Evolutionary conservation across 2,329 filamentous ascomycete genomes (phyloP), one percentile per base, ranked within the genome.

Genomic region (Chaetomium strumarium): DNA sequence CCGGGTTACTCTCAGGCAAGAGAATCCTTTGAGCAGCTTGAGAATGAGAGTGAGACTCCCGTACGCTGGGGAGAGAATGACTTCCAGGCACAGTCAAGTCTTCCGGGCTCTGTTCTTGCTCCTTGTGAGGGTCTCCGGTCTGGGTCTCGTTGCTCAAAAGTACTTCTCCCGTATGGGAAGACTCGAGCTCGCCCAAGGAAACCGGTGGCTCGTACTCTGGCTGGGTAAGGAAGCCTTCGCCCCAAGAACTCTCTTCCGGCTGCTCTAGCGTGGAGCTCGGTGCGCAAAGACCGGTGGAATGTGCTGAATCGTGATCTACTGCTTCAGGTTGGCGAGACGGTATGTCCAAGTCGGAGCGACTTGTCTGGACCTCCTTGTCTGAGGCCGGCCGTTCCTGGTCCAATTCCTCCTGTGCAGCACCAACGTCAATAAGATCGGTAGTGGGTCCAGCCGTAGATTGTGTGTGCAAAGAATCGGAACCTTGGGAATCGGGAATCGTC

Each of bases 401-500:
- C n/a, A n/a, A n/a, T 36, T 40, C 40, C 17, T 36, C 14, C 12
- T 5, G 17, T 20, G 19, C 39, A 14, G 5, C 19, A 9, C 10
- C 39, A 11, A 17, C 31, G 5, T 17, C 37, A 14, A 14, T 6
- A 37, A 13, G 5, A 29, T 33, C 17, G 30, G 34, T 16, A 2
- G 11, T 19, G 0, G 42, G 43, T 17, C 30, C 39, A 10, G 33
- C 16, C 12, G 48, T 49, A 13, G 37, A 47, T 12, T 53, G 44
- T 8, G 56, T 57, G 29, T 33, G 51, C 57, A 56, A 30, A 6
- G 51, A 56, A 20, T 57, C 53, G 31, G 57, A 56, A 9, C 46
- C 72, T 53, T 75, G 72, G 0, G 74, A 76, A 53, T 76, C 73
- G 0, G 72, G 72, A 20, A 76, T 70, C 3, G 70, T 74, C 24